These are phyloP conservation scores for Acanthamoeba culbertsoni DNA, from an alignment of 208 protist species.

Conservation along the genomic window DNA sequence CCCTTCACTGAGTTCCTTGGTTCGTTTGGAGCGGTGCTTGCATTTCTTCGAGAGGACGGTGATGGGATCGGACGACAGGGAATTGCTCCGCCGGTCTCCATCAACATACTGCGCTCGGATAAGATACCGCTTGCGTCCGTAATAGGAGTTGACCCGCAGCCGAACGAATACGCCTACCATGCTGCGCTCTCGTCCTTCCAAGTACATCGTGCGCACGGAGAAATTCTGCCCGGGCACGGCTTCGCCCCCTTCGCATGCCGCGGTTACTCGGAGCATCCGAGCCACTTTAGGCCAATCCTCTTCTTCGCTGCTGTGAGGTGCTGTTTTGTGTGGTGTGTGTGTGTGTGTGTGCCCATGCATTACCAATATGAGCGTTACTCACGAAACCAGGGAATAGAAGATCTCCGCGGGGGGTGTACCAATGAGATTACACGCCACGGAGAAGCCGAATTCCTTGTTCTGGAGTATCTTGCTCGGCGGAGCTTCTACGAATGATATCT, in stretches of 20 bases:
- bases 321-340: not conserved
- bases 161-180: not conserved
- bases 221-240: not conserved
- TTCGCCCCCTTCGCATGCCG: not conserved
- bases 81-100: not conserved
- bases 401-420: too few species aligned
- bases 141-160: conserved; percentile 50
- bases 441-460: conserved; percentile 40
- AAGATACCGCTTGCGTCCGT: conserved; percentile 15
- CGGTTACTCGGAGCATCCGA: not conserved
- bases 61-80: not conserved
- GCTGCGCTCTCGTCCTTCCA: not conserved
- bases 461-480: not conserved
- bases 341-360: not conserved
- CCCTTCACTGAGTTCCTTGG: not conserved
- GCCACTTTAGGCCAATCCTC: not conserved
- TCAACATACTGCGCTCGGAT: not conserved
- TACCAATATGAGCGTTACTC: not conserved
- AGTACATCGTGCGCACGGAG: not conserved
- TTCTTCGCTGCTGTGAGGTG: not conserved
- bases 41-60: conserved; percentile 25
- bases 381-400: too few species aligned
- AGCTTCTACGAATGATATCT: not conserved
- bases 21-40: not conserved
- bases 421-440: too few species aligned